Evolutionary conservation across 306 rosid species (phyloP), one percentile per base, ranked within the genome.

Genomic region (Astragalus membranaceus): DNA sequence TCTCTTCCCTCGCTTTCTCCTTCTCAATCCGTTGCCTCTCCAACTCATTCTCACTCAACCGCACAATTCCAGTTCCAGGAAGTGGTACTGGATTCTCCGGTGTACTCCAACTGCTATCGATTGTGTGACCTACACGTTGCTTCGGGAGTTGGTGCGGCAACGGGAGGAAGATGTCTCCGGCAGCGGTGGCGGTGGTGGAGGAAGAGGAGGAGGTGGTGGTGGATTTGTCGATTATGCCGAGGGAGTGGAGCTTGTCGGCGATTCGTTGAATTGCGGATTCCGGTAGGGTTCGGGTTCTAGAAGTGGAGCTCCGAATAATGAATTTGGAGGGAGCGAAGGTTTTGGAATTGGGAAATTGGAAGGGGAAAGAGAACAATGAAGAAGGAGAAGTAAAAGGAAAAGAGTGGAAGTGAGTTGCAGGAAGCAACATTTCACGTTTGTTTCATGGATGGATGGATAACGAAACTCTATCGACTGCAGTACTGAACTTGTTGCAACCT

Each of bases 261-360:
- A 93, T 93, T n/a, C 97, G 81, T 60, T 87, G 88, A 44, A 93
- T 90, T 75, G 97, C 96, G 74, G 98, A 88, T 62, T 75, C 61
- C 3, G 96, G 75, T 10, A 88, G 66, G 65, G 88, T 29, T 33
- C 69, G 82, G 50, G 85, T 0, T 53, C 65, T 39, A 54, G 60
- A 13, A 29, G 44, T 2, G n/a, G 85, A 93, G 78, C 81, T 67
- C 36, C 94, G 85, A 54, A 90, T 73, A 6, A 75, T 32, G 64
- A 82, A 85, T 51, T 67, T 79, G 64, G 74, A 32, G 30, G 74
- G 67, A 41, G 37, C 47, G 5, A 16, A 72, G 74, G 77, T 4
- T 75, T 64, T 74, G 4, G 78, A 10, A 57, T 78, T 85, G n/a
- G 87, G 79, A 68, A 76, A 44, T 2, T 72, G 85, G 10, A 72